Percentiles rank a stretch among this genome's conserved stretches.
Evolutionary conservation across 495 filamentous ascomycete species (phyloP).

Genomic region (Pseudoneurospora amorphoporcata): DNA sequence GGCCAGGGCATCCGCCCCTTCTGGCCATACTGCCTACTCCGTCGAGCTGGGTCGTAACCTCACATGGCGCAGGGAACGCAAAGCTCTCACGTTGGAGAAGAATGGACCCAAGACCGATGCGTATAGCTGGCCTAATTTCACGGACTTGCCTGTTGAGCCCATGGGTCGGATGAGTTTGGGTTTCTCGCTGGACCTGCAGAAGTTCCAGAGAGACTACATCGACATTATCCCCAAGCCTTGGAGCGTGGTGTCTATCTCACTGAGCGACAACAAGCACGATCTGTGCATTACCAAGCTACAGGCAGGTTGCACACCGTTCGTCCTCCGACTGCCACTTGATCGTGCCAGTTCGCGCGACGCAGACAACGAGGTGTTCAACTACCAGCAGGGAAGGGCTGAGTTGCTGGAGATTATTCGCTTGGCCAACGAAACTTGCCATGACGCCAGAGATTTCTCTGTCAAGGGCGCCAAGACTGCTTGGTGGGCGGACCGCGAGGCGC

Average conservation of each 20-base stretch:
- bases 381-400: conserved; percentile 63
- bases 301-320: conserved; percentile 62
- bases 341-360: conserved; percentile 70
- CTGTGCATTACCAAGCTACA: conserved; percentile 74
- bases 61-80: conserved; percentile 48
- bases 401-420: conserved; percentile 69
- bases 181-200: conserved; percentile 35
- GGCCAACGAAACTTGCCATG: conserved; percentile 71
- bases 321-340: conserved; percentile 73
- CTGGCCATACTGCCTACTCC: conserved; percentile 47
- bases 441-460: conserved; percentile 29
- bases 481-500: conserved; percentile 75
- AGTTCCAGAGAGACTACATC: conserved; percentile 59
- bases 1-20: conserved; percentile 35
- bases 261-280: conserved; percentile 71
- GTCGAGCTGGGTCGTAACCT: conserved; percentile 54
- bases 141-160: background rate
- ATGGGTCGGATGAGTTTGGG: conserved; percentile 26
- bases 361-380: conserved; percentile 75
- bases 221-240: conserved; percentile 75
- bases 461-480: conserved; percentile 65
- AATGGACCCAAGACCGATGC: conserved; percentile 16
- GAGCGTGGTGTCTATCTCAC: conserved; percentile 75
- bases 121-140: conserved; percentile 14
- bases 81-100: conserved; percentile 37